Conservation (phyloP, 1,284 basidiomycete genomes). For the Ganoderma lucidum region DNA sequence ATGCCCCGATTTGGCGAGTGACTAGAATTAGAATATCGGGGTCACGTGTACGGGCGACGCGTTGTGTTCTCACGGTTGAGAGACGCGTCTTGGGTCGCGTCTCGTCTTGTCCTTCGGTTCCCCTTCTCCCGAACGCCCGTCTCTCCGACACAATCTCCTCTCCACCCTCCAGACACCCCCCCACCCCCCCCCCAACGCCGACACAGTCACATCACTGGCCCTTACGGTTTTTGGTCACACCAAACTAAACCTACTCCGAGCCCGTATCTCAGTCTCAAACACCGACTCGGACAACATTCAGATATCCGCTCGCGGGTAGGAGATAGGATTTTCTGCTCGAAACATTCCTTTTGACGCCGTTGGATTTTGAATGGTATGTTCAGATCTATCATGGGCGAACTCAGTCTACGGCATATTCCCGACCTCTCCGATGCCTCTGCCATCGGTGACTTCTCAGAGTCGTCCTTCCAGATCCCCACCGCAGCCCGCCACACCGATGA, state of each 20-base stretch:
- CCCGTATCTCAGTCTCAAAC: not conserved
- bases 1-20: constrained; percentile 6
- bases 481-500: constrained; percentile 31
- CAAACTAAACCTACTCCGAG: not conserved
- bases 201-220: not conserved
- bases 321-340: not conserved
- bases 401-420: constrained; percentile 39
- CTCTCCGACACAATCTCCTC: constrained; percentile 3
- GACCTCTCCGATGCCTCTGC: constrained; percentile 35
- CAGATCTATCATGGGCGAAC: constrained; percentile 30
- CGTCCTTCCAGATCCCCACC: constrained; percentile 43
- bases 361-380: not conserved
- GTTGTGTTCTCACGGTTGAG: constrained; percentile 33
- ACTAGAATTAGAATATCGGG: constrained; percentile 13
- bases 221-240: not conserved
- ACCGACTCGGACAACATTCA: not conserved
- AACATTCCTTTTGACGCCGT: not conserved
- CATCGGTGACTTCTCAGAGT: constrained; percentile 37
- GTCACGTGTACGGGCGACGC: constrained; percentile 29
- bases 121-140: constrained; percentile 11
- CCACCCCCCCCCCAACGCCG: not conserved
- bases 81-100: constrained; percentile 25
- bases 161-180: not conserved
- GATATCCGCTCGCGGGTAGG: not conserved
- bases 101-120: not conserved